Evolutionary conservation across 2,329 filamentous ascomycete genomes (phyloP).

Genomic region (Periconia digitata): DNA sequence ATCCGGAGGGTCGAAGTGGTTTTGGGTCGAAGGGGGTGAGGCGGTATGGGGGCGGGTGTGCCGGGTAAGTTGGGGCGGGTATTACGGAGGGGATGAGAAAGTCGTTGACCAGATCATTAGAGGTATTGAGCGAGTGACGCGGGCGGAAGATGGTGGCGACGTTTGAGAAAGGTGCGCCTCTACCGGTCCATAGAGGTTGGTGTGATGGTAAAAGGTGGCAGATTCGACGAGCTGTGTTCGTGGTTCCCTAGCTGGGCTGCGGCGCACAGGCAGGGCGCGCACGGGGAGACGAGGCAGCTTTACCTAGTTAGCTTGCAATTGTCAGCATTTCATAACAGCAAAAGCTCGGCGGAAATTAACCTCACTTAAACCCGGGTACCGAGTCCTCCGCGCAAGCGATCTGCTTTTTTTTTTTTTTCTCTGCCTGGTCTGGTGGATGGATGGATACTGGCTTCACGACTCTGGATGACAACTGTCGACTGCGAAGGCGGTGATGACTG

Average conservation of each 20-base stretch:
- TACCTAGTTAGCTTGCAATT: constrained; percentile 1
- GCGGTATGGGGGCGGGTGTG: constrained; percentile 14
- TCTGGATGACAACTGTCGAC: no score
- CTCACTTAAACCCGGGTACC: not conserved
- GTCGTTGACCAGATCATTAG: constrained; percentile 15
- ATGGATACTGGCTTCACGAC: no score
- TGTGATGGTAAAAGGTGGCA: not conserved
- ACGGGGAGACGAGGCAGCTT: not conserved
- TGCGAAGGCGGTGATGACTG: no score
- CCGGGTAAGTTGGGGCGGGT: constrained; percentile 20
- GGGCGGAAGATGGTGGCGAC: constrained; percentile 10
- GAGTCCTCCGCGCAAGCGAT: no score
- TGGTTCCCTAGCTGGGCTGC: no score
- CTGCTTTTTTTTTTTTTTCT: no score
- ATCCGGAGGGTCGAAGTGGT: constrained; percentile 9
- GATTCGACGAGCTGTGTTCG: not conserved
- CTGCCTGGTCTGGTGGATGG: no score
- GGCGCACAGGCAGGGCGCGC: not conserved
- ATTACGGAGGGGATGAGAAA: constrained; percentile 16
- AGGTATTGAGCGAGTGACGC: constrained; percentile 5
- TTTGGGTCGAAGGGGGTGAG: constrained; percentile 16
- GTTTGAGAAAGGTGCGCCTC: constrained; percentile 5
- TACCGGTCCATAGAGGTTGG: constrained; percentile 6
- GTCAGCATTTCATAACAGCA: not conserved
- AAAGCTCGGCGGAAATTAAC: constrained; percentile 12